Evolutionary conservation across 2,329 filamentous ascomycete species (phyloP), one percentile per base, ranked within the genome.

Genomic region (Colletotrichum gigasporum): DNA sequence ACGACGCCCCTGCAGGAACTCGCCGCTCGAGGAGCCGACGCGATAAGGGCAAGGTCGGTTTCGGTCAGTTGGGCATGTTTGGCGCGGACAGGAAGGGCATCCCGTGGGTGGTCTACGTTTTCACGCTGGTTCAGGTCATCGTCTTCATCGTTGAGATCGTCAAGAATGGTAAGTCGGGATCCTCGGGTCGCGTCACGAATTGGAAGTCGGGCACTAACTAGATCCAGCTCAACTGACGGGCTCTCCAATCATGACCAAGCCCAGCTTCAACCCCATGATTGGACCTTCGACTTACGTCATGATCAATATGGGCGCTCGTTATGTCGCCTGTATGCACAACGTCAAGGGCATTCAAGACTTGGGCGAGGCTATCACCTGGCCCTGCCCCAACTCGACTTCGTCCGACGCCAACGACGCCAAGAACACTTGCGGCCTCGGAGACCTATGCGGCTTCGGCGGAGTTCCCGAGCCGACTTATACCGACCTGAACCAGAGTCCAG

Each of bases 271-370:
- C 79, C 91, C 92, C 63, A 97, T 99, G 93, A 97, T 99, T 73
- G 96, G 96, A 0, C 96, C 96, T 1, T 97, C 94, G 5, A 87
- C 90, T 2, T 93, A 93, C 70, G 88, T 98, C 22, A 87, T 97
- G 71, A 97, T 98, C 81, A 97, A 97, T 77, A 97, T 99, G 93
- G 96, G 96, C 63, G 93, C 94, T 39, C 90, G 96, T 66, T 99
- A 92, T 74, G 88, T 91, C 3, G 93, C 94, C 6, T 99, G 96
- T 78, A 99, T 99, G 96, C 94, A 95, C 81, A 93, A 92, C 70
- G 85, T 92, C 68, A 76, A 86, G 42, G 85, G 83, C 47, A 83
- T 94, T 34, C 90, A 90, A 71, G 82, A 87, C 61, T 79, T 79
- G 6, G 71, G 73, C 4, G 70, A 73, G 2, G 69, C 73, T 3